phyloP scores from a whole-genome alignment of 2,329 filamentous ascomycete genomes.

The Ophiognomonia clavigignenti-juglandacearum region DNA sequence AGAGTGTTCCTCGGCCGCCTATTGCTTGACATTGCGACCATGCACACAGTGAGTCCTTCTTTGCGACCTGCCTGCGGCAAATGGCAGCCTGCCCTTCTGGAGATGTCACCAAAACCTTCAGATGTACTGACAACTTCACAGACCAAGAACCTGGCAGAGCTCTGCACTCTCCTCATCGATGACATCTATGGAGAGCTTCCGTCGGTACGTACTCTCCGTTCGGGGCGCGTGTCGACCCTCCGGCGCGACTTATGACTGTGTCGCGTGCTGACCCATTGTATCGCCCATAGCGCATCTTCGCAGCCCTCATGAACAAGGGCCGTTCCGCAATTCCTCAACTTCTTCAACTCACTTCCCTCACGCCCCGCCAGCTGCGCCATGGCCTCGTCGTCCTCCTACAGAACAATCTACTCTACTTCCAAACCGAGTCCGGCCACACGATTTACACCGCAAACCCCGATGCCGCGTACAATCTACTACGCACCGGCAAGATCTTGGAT shows the following conservation, averaged over 20 bases:
- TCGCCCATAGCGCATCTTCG: conserved; percentile 69
- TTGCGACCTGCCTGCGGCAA: no score
- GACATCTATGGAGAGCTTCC: conserved; percentile 89
- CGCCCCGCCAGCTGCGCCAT: conserved; percentile 70
- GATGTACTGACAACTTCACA: conserved; percentile 27
- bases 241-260: conserved; percentile 2
- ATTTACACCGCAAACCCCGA: conserved; percentile 81
- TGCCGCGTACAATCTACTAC: conserved; percentile 76
- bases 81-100: no score
- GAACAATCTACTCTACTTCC: conserved; percentile 78
- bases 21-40: conserved; percentile 21
- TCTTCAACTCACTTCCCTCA: conserved; percentile 66
- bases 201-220: conserved; percentile 59
- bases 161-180: conserved; percentile 83
- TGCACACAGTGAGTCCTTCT: conserved; percentile 33
- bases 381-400: conserved; percentile 82
- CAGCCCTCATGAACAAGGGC: conserved; percentile 71
- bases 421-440: conserved; percentile 59
- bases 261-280: conserved; percentile 14
- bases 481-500: conserved; percentile 76
- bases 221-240: conserved; percentile 17
- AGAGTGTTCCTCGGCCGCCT: conserved; percentile 67
- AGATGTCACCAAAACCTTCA: no score
- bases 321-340: conserved; percentile 69
- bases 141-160: conserved; percentile 75